Percentiles rank a stretch among this genome's conserved stretches.
Conservation (phyloP, 2,329 filamentous ascomycete species). For the Arachnomyces sp. region DNA sequence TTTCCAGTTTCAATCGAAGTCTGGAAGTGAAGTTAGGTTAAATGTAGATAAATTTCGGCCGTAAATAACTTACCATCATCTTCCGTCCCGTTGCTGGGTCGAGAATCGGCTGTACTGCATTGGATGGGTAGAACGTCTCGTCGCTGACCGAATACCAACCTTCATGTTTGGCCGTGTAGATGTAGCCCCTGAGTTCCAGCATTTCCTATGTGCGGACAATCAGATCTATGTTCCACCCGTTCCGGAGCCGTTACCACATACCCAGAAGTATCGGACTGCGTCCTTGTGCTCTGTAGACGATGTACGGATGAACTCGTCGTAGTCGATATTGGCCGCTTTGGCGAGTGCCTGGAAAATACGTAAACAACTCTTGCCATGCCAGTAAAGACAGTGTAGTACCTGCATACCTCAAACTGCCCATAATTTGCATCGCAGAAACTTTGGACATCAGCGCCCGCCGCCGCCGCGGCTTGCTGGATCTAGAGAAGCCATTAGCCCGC, state of each 20-base stretch:
- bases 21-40: slow-evolving; percentile 23
- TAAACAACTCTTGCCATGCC: background rate
- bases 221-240: background rate
- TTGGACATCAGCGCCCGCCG: slow-evolving; percentile 64
- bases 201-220: slow-evolving; percentile 42
- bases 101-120: slow-evolving; percentile 63
- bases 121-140: slow-evolving; percentile 87
- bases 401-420: slow-evolving; percentile 61
- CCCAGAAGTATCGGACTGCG: slow-evolving; percentile 86
- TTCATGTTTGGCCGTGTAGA: slow-evolving; percentile 79
- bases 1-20: slow-evolving; percentile 78
- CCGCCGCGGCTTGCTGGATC: slow-evolving; percentile 76
- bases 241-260: slow-evolving; percentile 20
- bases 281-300: slow-evolving; percentile 75
- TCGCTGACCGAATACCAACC: slow-evolving; percentile 97
- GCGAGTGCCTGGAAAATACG: slow-evolving; percentile 52
- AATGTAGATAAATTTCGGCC: background rate
- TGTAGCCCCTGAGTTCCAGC: slow-evolving; percentile 64
- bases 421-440: slow-evolving; percentile 84
- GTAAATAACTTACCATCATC: slow-evolving; percentile 53
- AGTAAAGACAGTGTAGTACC: background rate
- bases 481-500: slow-evolving; percentile 16
- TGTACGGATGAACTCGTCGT: slow-evolving; percentile 88
- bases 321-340: slow-evolving; percentile 57
- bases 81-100: slow-evolving; percentile 76